Evolutionary conservation across 352 stramenopile genomes (phyloP), one percentile per base, ranked within the genome.

Genomic region (Globisporangium takayamanum): DNA sequence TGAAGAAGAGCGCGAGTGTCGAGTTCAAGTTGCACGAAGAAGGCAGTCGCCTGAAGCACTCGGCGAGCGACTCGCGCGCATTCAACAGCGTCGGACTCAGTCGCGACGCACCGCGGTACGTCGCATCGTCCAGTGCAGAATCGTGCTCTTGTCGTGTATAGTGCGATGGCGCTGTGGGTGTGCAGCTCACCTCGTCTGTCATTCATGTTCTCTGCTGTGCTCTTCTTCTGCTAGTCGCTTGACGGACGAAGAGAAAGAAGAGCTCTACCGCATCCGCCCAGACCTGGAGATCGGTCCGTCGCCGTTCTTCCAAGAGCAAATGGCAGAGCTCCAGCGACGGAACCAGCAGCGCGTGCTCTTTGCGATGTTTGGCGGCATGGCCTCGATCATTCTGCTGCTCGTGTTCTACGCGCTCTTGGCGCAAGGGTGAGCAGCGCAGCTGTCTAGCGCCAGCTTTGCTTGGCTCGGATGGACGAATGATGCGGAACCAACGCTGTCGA

Each of bases 251-350:
- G 85, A 94, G 64, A 90, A 88, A 62, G 76, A 82, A 48, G 85
- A 88, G 55, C 72, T 94, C 39, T 94, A 94, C 63, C 82, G 77
- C 65, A 51, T 89, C 53, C 85, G 85, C 6, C 85, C 85, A 22
- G 85, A 94, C 55, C 73, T 94, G 22, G 83, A 92, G 60, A 91
- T 94, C 42, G 74, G 70, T 0, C 76, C 76, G 33, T 63, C 42
- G 42, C 74, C 79, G 6, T 89, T 70, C 62, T 87, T 73, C 70
- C 73, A 80, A 53, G 74, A 88, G 55, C 72, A 87, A 20, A 57
- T 88, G 60, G 61, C 72, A 36, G 69, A 80, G 56, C 53, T 86
- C 33, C 72, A 86, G 33, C 66, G 70, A 44, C 72, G 70, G 50
- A 89, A 88, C 59, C 78, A 84, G 61, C 72, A 75, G 11, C 79